Conservation (phyloP, 2,329 filamentous ascomycete genomes). For the Botrytis squamosa region DNA sequence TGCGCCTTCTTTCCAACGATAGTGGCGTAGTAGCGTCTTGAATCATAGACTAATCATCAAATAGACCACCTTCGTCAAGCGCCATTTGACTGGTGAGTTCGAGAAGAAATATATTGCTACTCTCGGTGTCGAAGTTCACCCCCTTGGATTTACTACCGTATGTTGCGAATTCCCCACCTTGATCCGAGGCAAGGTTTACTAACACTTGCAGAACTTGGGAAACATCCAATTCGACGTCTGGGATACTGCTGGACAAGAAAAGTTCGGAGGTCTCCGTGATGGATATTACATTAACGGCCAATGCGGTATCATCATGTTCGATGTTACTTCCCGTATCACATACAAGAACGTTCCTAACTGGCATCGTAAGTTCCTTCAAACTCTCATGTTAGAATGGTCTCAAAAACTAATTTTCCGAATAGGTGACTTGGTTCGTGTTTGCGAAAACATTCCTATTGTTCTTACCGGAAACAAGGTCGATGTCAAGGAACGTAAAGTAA, state of each 20-base stretch:
- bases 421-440: conserved; percentile 98
- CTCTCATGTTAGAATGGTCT: conserved; percentile 20
- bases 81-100: conserved; percentile 98
- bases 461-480: conserved; percentile 99
- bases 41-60: conserved; percentile 29
- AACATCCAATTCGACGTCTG: conserved; percentile 98
- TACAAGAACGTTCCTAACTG: conserved; percentile 99
- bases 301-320: conserved; percentile 99
- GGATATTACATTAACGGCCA: conserved; percentile 99
- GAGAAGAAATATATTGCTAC: conserved; percentile 99
- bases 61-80: conserved; percentile 99
- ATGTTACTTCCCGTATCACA: conserved; percentile 98
- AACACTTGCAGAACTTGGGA: conserved; percentile 72
- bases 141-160: conserved; percentile 96
- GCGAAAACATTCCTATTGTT: conserved; percentile 98
- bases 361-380: conserved; percentile 74
- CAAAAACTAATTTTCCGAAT: conserved; percentile 8
- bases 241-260: conserved; percentile 99
- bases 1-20: conserved; percentile 30
- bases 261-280: conserved; percentile 98
- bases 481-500: conserved; percentile 99
- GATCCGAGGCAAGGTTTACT: background rate
- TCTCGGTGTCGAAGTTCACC: conserved; percentile 98
- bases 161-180: conserved; percentile 44
- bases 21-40: conserved; percentile 27